Evolutionary conservation across 2,329 filamentous ascomycete species (phyloP), one percentile per base, ranked within the genome.

Genomic region (Penicillium occitanis): DNA sequence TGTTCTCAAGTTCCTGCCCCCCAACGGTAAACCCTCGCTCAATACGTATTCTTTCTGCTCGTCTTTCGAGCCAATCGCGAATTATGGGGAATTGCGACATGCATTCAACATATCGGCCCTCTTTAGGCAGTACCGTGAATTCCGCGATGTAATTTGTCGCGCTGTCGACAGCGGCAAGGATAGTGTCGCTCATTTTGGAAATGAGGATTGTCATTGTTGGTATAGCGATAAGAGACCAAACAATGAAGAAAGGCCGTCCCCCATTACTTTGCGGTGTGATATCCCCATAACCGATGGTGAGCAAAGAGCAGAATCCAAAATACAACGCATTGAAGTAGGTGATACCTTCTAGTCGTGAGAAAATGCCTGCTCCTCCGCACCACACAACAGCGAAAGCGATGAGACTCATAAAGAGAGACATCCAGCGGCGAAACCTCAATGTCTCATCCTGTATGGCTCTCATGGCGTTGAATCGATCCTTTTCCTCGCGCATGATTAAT

Each of bases 221-320:
- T 2, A 97, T 84, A 0, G 93, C 92, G 30, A 97, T 84, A 1
- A 97, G 77, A 14, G 89, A 91, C 93, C 93, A 97, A 65, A 97
- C 89, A n/a, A 97, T 91, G 72, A 96, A 97, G 75, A 97, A 96
- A 0, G 91, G 87, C 64, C 91, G 89, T 1, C 91, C 92, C 0
- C 88, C 85, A 69, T 93, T 93, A 1, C 89, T 91, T n/a, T 88
- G 82, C 0, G 92, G 92, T 1, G 88, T 87, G 5, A 90, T 77
- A 70, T 96, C 92, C 3, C 93, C 93, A 71, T 96, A 97, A 0
- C 93, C 93, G 44, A 97, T 91, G 0, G 93, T 97, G 1, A 93
- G 83, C 28, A 97, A 85, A 2, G 89, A 90, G 40, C 92, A 88
- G 76, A 95, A 97, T 70, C 89, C 88, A 74, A 97, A 96, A 78